Evolutionary conservation across 2,329 filamentous ascomycete genomes (phyloP).

Genomic region (Botrytis cinerea): DNA sequence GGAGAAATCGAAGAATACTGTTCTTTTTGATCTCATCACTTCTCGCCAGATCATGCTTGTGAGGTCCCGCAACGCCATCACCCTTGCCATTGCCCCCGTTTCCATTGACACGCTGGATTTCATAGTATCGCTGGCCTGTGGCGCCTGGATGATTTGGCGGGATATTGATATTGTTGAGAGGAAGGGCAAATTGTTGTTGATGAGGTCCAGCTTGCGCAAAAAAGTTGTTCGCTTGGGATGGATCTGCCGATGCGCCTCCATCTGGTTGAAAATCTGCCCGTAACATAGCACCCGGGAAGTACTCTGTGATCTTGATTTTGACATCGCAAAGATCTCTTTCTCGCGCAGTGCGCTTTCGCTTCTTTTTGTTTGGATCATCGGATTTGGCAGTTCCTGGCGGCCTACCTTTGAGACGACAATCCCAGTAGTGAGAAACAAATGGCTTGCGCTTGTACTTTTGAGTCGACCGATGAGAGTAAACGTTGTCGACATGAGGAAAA

Average conservation of each 20-base stretch:
- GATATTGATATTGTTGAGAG: conserved; percentile 45
- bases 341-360: conserved; percentile 73
- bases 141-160: conserved; percentile 50
- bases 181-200: conserved; percentile 46
- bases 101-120: conserved; percentile 75
- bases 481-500: conserved; percentile 81
- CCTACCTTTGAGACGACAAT: conserved; percentile 78
- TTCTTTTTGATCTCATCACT: conserved; percentile 83
- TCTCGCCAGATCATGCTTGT: conserved; percentile 71
- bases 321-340: conserved; percentile 81
- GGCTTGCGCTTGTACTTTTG: conserved; percentile 79
- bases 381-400: conserved; percentile 79
- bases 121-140: conserved; percentile 63
- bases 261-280: conserved; percentile 41
- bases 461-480: conserved; percentile 81
- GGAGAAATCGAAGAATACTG: conserved; percentile 66
- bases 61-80: conserved; percentile 69
- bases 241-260: conserved; percentile 32
- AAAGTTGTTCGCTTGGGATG: conserved; percentile 37
- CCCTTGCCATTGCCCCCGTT: conserved; percentile 73
- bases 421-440: conserved; percentile 84
- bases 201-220: conserved; percentile 36
- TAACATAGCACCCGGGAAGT: conserved; percentile 58
- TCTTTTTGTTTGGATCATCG: conserved; percentile 79
- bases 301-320: conserved; percentile 84